Base-by-base conservation (phyloP, 495 filamentous ascomycete species). In the Penicillium cosmopolitanum region DNA sequence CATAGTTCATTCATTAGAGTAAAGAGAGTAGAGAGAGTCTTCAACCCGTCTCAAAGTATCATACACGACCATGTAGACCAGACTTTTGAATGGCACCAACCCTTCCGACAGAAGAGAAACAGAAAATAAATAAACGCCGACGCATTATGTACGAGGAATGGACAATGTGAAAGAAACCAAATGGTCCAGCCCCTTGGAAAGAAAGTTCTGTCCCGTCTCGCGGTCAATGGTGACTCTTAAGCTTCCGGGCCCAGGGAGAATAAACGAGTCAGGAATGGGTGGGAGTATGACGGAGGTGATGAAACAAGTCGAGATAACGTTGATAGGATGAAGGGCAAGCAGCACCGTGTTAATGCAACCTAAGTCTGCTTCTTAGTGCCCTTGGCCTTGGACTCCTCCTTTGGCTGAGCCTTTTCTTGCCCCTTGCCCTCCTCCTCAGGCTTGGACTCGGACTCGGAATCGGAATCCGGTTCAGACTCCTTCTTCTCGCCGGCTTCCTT, bases 161-260 rank as follows among this genome's bases (percentile, higher is more conserved):
- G 48, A 47, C 34, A 55, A 42, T 9, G 47, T n/a, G 12, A 13
- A 50, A 43, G 47, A 53, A 43, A 53, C 16, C 56, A 58, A 46
- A 54, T 47, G 43, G 57, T 52, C 57, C 60, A 58, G 57, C 57
- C 56, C 59, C 54, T 51, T 60, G 51, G 60, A 55, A 62, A 44
- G 50, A 36, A 33, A 19, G 5, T 46, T 19, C 42, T 15, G 38
- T 47, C 44, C 43, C 47, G 33, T 53, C 51, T 47, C 25, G 50
- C 46, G 16, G 35, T 56, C 35, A 51, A 53, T 57, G n/a, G 48
- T 53, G 40, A n/a, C 12, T 50, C 43, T 15, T 15, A 16, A 36
- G 46, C 33, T 36, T 34, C 31, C 9, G 42, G 31, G 13, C 6
- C 5, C 21, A 3, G 5, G 16, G 46, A 2, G 56, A 25, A 50